These are phyloP conservation scores for Exserohilum rostratum DNA, from an alignment of 2,329 filamentous ascomycete species.

Conservation along the genomic window DNA sequence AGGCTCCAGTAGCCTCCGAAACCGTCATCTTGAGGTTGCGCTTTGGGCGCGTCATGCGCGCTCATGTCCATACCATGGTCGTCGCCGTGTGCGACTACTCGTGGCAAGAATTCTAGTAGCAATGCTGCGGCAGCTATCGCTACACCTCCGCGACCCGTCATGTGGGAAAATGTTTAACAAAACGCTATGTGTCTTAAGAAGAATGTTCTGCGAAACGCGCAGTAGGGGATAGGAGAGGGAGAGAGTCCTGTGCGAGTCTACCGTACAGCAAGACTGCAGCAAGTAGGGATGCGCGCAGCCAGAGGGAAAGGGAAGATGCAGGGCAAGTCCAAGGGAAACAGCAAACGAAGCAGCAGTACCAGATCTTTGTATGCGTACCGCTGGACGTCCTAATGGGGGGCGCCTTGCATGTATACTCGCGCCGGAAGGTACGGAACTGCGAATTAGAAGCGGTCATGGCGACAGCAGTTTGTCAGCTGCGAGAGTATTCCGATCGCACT, in stretches of 20 bases:
- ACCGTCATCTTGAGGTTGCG: constrained; percentile 21
- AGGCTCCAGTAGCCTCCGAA: constrained; percentile 65
- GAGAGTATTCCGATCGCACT: constrained; percentile 30
- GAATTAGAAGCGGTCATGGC: constrained; percentile 22
- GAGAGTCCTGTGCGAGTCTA: not conserved
- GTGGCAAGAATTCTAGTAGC: constrained; percentile 49
- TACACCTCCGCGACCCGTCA: constrained; percentile 31
- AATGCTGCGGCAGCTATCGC: constrained; percentile 44
- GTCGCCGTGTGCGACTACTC: constrained; percentile 51
- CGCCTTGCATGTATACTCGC: constrained; percentile 21
- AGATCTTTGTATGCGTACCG: constrained; percentile 5
- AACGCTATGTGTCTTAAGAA: not conserved
- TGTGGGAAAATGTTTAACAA: constrained; percentile 26
- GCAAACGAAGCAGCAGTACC: constrained; percentile 12
- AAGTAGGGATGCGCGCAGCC: constrained; percentile 4
- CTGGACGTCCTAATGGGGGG: constrained; percentile 5
- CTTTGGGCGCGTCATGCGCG: constrained; percentile 29
- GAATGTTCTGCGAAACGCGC: not conserved
- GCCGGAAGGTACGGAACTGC: constrained; percentile 36
- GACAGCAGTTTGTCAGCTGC: constrained; percentile 36
- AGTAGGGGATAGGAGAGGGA: not conserved
- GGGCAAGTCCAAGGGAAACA: constrained; percentile 8
- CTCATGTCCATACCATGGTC: constrained; percentile 37
- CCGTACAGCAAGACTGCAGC: not conserved
- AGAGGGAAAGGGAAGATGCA: constrained; percentile 6